Conservation (phyloP, 2,329 filamentous ascomycete genomes). For the Colletotrichum paranaense region DNA sequence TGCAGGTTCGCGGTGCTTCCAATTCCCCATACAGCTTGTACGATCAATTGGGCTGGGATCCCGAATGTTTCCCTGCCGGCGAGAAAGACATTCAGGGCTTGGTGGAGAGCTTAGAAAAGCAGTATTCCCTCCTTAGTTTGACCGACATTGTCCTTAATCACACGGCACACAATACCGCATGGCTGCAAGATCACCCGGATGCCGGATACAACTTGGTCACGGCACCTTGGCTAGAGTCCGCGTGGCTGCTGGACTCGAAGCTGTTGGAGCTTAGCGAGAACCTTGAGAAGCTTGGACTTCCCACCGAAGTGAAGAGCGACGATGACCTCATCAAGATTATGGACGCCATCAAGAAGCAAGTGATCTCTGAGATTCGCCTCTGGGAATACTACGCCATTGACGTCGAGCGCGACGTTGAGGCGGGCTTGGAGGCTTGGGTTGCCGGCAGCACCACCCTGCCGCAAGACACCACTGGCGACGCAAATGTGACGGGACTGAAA, state of each 20-base stretch:
- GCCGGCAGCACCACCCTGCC: conserved; percentile 67
- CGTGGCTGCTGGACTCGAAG: conserved; percentile 70
- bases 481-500: conserved; percentile 60
- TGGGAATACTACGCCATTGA: conserved; percentile 96
- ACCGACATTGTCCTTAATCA: conserved; percentile 99
- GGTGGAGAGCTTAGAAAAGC: conserved; percentile 83
- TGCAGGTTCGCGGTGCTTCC: conserved; percentile 88
- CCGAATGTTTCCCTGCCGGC: conserved; percentile 82
- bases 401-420: conserved; percentile 77
- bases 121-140: conserved; percentile 86
- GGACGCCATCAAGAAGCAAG: conserved; percentile 83
- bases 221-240: conserved; percentile 80
- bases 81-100: conserved; percentile 84
- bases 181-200: conserved; percentile 94
- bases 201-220: conserved; percentile 94
- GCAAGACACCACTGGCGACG: conserved; percentile 51
- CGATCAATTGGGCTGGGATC: conserved; percentile 90
- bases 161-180: conserved; percentile 94
- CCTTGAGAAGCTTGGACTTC: conserved; percentile 77
- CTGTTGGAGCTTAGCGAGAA: conserved; percentile 81
- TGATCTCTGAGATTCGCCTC: conserved; percentile 80
- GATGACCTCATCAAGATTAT: conserved; percentile 86
- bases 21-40: conserved; percentile 98
- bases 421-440: conserved; percentile 78
- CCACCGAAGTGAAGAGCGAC: conserved; percentile 75